Evolutionary conservation across 2,329 filamentous ascomycete genomes (phyloP).

Genomic region (Stemphylium lycopersici): DNA sequence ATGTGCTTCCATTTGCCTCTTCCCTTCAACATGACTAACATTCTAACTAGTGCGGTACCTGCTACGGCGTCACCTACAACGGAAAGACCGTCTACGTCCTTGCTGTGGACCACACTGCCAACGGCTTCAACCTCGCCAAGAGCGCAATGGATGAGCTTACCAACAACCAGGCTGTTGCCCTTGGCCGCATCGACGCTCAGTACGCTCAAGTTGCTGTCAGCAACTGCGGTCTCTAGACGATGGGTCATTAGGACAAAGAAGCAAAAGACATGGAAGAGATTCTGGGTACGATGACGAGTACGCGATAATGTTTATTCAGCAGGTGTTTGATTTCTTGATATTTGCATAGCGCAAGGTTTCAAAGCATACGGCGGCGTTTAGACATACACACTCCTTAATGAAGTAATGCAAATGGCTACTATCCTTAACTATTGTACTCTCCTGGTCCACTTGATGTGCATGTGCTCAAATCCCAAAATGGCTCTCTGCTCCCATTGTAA

Average conservation of each 20-base stretch:
- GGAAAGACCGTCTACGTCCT: constrained; percentile 56
- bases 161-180: constrained; percentile 50
- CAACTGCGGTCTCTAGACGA: constrained; percentile 41
- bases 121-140: constrained; percentile 58
- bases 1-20: constrained; percentile 6
- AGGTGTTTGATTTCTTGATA: not conserved
- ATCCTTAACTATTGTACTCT: not conserved
- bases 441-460: too few species aligned
- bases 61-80: constrained; percentile 58
- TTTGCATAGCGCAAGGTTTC: constrained; percentile 7
- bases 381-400: constrained; percentile 18
- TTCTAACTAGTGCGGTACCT: constrained; percentile 56
- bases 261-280: not conserved
- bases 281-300: not conserved
- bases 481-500: too few species aligned
- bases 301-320: constrained; percentile 11
- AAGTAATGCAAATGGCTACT: constrained; percentile 8
- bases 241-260: not conserved
- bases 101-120: constrained; percentile 55
- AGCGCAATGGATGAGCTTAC: constrained; percentile 59
- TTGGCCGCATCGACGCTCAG: constrained; percentile 54
- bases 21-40: constrained; percentile 11
- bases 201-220: constrained; percentile 46
- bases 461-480: too few species aligned
- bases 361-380: constrained; percentile 11